Evolutionary conservation across 2,329 filamentous ascomycete genomes (phyloP).

Genomic region (Aspergillus transmontanensis): DNA sequence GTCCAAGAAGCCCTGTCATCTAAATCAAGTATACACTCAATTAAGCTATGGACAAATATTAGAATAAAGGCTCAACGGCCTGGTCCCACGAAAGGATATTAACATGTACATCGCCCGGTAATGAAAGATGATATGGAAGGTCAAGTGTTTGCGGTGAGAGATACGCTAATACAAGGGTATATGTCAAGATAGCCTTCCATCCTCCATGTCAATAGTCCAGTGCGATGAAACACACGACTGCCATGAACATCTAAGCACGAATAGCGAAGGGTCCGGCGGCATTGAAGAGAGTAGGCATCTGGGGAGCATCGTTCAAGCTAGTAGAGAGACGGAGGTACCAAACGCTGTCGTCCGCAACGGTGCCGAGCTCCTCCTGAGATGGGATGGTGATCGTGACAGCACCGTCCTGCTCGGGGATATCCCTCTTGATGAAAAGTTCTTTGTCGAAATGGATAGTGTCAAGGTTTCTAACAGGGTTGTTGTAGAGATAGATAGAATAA

Average conservation of each 20-base stretch:
- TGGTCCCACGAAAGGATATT: not conserved
- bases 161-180: not conserved
- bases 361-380: slow-evolving; percentile 20
- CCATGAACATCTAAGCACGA: slow-evolving; percentile 12
- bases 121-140: not conserved
- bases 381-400: slow-evolving; percentile 29
- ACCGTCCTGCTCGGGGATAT: slow-evolving; percentile 22
- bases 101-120: not conserved
- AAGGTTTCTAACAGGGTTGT: slow-evolving; percentile 30
- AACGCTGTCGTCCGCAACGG: slow-evolving; percentile 27
- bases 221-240: not conserved
- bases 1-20: not conserved
- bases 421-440: slow-evolving; percentile 22
- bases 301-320: slow-evolving; percentile 27
- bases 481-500: slow-evolving; percentile 34
- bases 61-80: not conserved
- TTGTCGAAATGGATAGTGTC: slow-evolving; percentile 26
- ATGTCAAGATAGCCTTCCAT: not conserved
- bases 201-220: not conserved
- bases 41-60: not conserved
- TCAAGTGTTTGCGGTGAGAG: not conserved
- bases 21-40: not conserved
- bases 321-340: slow-evolving; percentile 34
- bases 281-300: slow-evolving; percentile 34
- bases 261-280: slow-evolving; percentile 32